These are phyloP conservation scores for Talaromyces pinophilus DNA, from an alignment of 2,329 filamentous ascomycete species.

Conservation along the genomic window DNA sequence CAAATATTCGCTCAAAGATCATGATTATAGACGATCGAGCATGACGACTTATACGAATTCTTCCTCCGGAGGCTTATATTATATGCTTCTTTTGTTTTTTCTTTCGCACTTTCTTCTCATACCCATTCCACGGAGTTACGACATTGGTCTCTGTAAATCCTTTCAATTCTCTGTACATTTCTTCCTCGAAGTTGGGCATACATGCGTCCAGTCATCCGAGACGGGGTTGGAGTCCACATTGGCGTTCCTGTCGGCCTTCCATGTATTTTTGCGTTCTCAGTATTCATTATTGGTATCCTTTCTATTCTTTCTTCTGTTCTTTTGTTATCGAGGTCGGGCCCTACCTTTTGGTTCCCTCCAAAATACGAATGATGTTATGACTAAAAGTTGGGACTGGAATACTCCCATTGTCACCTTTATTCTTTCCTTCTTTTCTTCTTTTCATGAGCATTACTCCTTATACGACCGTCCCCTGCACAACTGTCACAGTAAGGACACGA, in stretches of 20 bases:
- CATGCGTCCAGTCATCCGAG: slow-evolving; percentile 10
- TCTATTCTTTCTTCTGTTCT: slow-evolving; percentile 11
- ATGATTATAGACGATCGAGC: neutral
- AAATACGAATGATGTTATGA: slow-evolving; percentile 14
- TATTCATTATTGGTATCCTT: slow-evolving; percentile 2
- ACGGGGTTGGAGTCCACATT: slow-evolving; percentile 18
- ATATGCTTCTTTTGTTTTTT: neutral
- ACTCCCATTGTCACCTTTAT: neutral
- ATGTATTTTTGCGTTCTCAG: slow-evolving; percentile 7
- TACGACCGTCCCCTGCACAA: neutral
- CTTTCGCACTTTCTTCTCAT: neutral
- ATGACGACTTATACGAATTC: slow-evolving; percentile 6
- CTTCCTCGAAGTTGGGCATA: slow-evolving; percentile 20
- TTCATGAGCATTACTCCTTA: neutral
- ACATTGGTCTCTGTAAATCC: slow-evolving; percentile 3
- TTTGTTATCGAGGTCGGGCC: neutral
- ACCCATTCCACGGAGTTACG: neutral
- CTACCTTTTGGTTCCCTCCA: neutral
- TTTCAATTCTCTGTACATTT: slow-evolving; percentile 20
- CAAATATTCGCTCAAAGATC: slow-evolving; percentile 47
- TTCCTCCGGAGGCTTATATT: neutral
- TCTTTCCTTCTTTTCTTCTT: neutral
- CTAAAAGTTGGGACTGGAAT: neutral
- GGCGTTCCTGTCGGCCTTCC: slow-evolving; percentile 13
- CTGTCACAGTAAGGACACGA: neutral